These are phyloP conservation scores for Musa troglodytarum DNA, from an alignment of 176 grass and related monocot species.

Conservation along the genomic window DNA sequence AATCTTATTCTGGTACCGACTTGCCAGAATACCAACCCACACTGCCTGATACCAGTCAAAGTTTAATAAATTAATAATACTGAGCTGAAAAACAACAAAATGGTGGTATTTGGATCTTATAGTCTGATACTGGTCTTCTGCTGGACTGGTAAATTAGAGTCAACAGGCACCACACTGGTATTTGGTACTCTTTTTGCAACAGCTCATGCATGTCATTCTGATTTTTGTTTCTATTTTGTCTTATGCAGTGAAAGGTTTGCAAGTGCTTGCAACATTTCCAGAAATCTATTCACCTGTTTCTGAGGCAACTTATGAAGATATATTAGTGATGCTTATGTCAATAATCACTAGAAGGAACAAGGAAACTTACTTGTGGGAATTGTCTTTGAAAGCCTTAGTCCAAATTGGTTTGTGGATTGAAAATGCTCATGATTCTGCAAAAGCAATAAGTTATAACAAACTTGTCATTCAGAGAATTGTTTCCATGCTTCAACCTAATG, in stretches of 20 bases:
- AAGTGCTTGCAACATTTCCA: constrained; percentile 71
- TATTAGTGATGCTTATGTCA: constrained; percentile 50
- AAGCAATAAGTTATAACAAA: constrained; percentile 47
- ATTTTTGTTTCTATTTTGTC: constrained; percentile 1
- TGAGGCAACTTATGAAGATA: constrained; percentile 42
- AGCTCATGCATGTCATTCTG: not conserved
- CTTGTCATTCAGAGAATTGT: constrained; percentile 59
- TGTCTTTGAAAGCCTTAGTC: constrained; percentile 54
- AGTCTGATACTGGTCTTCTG: too few species aligned
- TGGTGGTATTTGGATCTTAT: too few species aligned
- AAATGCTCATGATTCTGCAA: constrained; percentile 37
- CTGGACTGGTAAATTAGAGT: too few species aligned
- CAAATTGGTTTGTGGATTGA: constrained; percentile 62
- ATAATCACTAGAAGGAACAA: constrained; percentile 43
- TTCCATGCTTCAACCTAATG: constrained; percentile 48
- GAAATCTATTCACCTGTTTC: constrained; percentile 43
- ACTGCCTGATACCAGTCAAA: too few species aligned
- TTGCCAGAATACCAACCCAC: too few species aligned
- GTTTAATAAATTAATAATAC: too few species aligned
- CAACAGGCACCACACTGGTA: too few species aligned
- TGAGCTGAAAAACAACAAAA: too few species aligned
- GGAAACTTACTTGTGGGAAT: constrained; percentile 56
- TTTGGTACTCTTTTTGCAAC: not conserved
- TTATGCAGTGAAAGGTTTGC: constrained; percentile 60
- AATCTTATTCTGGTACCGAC: too few species aligned